Percentiles rank a stretch among this genome's conserved stretches.
Conservation (phyloP, 2,329 filamentous ascomycete species). For the Pseudogymnoascus destructans region DNA sequence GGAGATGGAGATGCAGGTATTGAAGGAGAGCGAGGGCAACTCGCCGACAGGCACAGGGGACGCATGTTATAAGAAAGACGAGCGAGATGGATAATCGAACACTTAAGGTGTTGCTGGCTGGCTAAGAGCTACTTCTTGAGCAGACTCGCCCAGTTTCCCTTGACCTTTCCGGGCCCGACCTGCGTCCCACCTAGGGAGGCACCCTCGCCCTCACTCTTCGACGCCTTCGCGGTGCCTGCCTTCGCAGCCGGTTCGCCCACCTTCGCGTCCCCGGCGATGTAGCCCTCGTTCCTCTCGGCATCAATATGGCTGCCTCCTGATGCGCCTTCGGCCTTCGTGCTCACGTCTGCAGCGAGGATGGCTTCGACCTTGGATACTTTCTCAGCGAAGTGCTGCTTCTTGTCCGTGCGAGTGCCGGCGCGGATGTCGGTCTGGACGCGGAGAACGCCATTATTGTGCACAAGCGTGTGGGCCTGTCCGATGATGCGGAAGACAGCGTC, state of each 20-base stretch:
- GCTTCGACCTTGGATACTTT: slow-evolving; percentile 24
- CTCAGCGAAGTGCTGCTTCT: slow-evolving; percentile 23
- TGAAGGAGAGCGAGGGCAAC: not conserved
- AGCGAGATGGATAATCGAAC: not conserved
- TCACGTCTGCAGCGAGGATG: slow-evolving; percentile 20
- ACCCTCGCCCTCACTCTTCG: not conserved
- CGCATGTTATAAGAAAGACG: not conserved
- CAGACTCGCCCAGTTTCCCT: not conserved
- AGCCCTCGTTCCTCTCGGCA: not conserved
- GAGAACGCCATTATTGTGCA: slow-evolving; percentile 64
- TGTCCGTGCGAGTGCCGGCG: slow-evolving; percentile 49
- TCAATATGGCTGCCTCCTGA: slow-evolving; percentile 3
- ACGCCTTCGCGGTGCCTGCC: not conserved
- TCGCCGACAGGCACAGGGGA: not conserved
- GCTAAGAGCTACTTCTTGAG: slow-evolving; percentile 8
- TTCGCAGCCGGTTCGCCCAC: not conserved
- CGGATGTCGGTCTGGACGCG: slow-evolving; percentile 83
- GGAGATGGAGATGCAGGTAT: not conserved
- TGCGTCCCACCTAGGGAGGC: not conserved
- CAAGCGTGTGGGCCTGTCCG: slow-evolving; percentile 69
- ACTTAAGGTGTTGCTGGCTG: not conserved
- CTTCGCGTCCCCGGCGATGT: not conserved
- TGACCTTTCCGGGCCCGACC: slow-evolving; percentile 7
- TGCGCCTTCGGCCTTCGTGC: slow-evolving; percentile 3
- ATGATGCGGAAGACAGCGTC: slow-evolving; percentile 74